Percentiles rank a stretch among this genome's conserved stretches.
Evolutionary conservation across 495 filamentous ascomycete species (phyloP).

Genomic region (Geopyxis carbonaria): DNA sequence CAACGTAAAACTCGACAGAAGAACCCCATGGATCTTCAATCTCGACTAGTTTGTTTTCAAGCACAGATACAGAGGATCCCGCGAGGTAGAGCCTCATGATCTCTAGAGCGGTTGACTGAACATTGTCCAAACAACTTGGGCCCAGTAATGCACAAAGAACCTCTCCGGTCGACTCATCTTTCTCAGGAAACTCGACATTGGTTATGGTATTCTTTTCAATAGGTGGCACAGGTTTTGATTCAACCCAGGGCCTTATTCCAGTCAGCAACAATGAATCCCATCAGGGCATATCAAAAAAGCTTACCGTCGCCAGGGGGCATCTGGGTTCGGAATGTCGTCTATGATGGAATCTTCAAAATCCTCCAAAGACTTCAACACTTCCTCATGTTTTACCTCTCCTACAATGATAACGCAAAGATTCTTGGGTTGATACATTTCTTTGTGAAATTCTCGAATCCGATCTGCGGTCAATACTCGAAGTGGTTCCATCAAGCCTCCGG

Average conservation of each 20-base stretch:
- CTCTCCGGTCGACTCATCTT: conserved; percentile 84
- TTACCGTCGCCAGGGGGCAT: conserved; percentile 55
- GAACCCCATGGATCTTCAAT: conserved; percentile 73
- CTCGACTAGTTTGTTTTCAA: conserved; percentile 87
- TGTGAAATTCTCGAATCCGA: conserved; percentile 80
- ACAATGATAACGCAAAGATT: conserved; percentile 83
- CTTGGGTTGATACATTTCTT: conserved; percentile 94
- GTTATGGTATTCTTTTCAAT: conserved; percentile 52
- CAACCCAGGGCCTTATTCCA: conserved; percentile 57
- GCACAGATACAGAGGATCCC: conserved; percentile 76
- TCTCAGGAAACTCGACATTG: conserved; percentile 83
- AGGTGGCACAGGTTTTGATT: conserved; percentile 58
- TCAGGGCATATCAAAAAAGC: conserved; percentile 3
- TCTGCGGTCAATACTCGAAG: conserved; percentile 72
- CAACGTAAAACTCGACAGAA: conserved; percentile 55
- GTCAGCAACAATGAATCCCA: neutral
- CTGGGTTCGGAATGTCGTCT: conserved; percentile 54
- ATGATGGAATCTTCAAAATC: conserved; percentile 76
- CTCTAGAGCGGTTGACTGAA: conserved; percentile 48
- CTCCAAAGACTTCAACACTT: conserved; percentile 66
- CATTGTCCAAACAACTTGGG: conserved; percentile 52
- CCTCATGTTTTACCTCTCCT: conserved; percentile 68
- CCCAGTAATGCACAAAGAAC: conserved; percentile 71
- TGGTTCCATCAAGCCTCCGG: conserved; percentile 88
- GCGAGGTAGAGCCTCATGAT: conserved; percentile 68